Evolutionary conservation across 331 rosid species (phyloP).

Genomic region (Dryas integrifolia): DNA sequence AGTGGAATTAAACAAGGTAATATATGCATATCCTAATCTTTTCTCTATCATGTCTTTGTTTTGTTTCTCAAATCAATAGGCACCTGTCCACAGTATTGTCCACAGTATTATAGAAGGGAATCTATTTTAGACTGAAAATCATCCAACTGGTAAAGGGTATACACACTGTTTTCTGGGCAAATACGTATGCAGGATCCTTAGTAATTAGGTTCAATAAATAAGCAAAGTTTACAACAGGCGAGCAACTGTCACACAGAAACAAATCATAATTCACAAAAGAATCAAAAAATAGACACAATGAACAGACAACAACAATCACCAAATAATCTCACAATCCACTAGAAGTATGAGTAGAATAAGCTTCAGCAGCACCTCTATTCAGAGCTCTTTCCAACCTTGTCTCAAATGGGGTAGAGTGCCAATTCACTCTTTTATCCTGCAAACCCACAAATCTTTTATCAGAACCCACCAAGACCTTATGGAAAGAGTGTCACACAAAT

Average conservation of each 20-base stretch:
- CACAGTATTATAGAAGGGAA: too few relatives aligned
- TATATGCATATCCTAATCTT: too few relatives aligned
- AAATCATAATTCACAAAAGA: conserved; percentile 38
- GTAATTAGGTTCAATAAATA: not conserved
- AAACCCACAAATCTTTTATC: conserved; percentile 40
- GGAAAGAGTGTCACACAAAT: conserved; percentile 16
- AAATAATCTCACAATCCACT: conserved; percentile 31
- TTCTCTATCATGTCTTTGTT: too few relatives aligned
- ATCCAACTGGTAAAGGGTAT: not conserved
- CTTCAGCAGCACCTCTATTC: conserved; percentile 50
- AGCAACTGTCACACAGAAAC: conserved; percentile 25
- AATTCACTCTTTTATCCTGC: conserved; percentile 87
- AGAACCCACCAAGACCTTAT: conserved; percentile 35
- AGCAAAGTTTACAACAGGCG: conserved; percentile 23
- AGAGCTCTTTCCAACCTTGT: conserved; percentile 83
- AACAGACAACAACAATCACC: conserved; percentile 30
- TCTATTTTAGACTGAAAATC: too few relatives aligned
- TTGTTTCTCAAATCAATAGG: too few relatives aligned
- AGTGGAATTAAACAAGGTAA: too few relatives aligned
- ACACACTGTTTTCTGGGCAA: not conserved
- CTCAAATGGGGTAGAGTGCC: conserved; percentile 95
- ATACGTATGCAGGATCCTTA: not conserved
- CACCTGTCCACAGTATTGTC: too few relatives aligned
- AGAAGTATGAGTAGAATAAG: conserved; percentile 33
- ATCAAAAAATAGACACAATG: conserved; percentile 29